These are phyloP conservation scores for Bigelowiella natans DNA, from an alignment of 78 protist genomes.

Conservation along the genomic window DNA sequence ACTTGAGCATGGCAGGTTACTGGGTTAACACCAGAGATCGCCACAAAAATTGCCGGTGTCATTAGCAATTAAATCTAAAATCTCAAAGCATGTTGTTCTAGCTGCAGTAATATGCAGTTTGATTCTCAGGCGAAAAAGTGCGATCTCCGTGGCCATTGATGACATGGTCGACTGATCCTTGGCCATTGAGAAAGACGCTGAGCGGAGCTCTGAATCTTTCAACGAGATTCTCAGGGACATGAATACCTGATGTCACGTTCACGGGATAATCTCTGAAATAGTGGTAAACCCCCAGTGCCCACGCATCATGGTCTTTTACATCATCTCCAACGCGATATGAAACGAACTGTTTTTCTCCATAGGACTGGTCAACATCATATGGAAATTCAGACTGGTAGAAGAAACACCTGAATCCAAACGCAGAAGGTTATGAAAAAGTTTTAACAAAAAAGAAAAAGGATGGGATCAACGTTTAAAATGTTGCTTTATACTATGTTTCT, in stretches of 20 bases:
- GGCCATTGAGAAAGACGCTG: neutral
- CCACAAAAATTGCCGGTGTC: no score
- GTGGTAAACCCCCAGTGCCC: neutral
- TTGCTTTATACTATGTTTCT: no score
- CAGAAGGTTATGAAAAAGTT: neutral
- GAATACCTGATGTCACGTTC: neutral
- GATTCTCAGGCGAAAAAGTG: no score
- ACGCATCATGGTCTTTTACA: neutral
- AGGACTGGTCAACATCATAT: neutral
- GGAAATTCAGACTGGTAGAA: conserved; percentile 14
- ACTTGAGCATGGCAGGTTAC: no score
- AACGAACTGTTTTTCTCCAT: neutral
- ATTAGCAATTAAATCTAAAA: no score
- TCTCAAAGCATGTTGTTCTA: no score
- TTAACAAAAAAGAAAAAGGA: neutral
- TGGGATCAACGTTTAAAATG: neutral
- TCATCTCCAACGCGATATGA: neutral
- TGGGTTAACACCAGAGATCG: no score
- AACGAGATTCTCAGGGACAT: no score
- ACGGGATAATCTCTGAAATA: neutral
- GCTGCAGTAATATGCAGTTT: no score
- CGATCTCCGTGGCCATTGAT: neutral
- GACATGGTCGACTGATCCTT: neutral
- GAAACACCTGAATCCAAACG: neutral
- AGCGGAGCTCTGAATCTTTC: neutral